A percentile compares a stretch with the other conserved stretches of the same genome.
These are phyloP conservation scores for Codiaeum variegatum DNA, from an alignment of 441 rosid genomes.

Conservation along the genomic window DNA sequence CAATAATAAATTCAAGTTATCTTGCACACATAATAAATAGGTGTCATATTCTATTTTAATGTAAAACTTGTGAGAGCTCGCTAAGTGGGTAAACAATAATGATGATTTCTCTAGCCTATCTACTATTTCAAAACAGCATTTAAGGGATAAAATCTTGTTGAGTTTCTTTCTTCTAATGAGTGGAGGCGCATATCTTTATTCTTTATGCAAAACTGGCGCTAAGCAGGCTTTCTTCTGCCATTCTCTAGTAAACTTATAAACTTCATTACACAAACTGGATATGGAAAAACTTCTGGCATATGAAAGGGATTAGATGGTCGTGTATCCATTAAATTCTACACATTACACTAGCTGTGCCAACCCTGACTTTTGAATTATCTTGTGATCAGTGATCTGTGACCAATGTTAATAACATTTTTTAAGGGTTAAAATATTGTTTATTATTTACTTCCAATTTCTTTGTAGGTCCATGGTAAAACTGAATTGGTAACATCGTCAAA, in stretches of 20 bases:
- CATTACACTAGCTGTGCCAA: background rate
- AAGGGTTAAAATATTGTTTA: background rate
- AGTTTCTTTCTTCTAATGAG: background rate
- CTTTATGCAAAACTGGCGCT: background rate
- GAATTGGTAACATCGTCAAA: conserved; percentile 79
- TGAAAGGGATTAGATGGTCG: background rate
- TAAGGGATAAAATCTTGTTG: background rate
- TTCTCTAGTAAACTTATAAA: background rate
- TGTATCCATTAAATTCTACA: conserved; percentile 9
- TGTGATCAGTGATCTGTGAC: conserved; percentile 12
- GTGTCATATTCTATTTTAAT: background rate
- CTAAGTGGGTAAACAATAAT: background rate
- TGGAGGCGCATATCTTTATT: background rate
- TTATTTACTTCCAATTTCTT: conserved; percentile 21
- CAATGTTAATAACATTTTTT: conserved; percentile 14
- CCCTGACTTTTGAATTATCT: conserved; percentile 18
- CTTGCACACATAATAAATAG: background rate
- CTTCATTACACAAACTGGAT: background rate
- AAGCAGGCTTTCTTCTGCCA: background rate
- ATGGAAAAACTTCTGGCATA: background rate
- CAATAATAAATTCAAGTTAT: background rate
- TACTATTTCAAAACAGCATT: background rate
- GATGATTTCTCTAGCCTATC: background rate
- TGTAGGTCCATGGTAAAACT: conserved; percentile 85
- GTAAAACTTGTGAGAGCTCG: background rate